Base-by-base conservation (phyloP, 176 grass and related monocot species). In the Cenchrus purpureus region DNA sequence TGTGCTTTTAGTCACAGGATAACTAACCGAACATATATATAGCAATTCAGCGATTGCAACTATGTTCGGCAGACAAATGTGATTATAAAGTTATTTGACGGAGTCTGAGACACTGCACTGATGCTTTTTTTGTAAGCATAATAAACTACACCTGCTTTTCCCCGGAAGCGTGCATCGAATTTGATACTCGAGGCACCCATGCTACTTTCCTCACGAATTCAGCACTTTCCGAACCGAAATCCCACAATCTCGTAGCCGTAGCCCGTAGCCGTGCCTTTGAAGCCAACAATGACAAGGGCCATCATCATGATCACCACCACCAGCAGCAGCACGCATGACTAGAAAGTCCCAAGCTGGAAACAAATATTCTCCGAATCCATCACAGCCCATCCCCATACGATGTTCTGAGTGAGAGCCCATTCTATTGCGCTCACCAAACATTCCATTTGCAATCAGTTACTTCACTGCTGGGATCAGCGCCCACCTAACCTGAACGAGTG, bases 191-290 rank as follows among this genome's bases (percentile, higher is more conserved):
- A 13, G 50, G 40, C 59, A 51, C 55, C 58, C 46, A 58, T 73
- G 49, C 50, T 31, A 52, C 82, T 80, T 84, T 84, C 20, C 9
- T 73, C n/a, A 52, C 59, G 40, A 53, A 67, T 68, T 50, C 7
- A 34, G 42, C 76, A 14, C 69, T 89, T 73, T 52, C n/a, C 43
- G 10, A 54, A 89, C 63, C 78, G 60, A 40, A 80, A 76, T 43
- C 69, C 67, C 62, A 85, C 70, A 0, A 19, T 34, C 61, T 67
- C 64, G 34, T 14, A 84, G 76, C 42, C 87, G 85, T 90, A 84
- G 76, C 42, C 31, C 87, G 85, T 90, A 84, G 76, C 42, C 87
- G 85, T 92, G 91, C 84, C 91, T 90, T 92, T 3, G 79, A 92
- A 92, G 87, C 59, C 74, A 92, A 87, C 76, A 88, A 86, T 80